A percentile compares a stretch with the other conserved stretches of the same genome.
Evolutionary conservation across 768 basidiomycete species (phyloP).

Genomic region (Termitomyces sp.): DNA sequence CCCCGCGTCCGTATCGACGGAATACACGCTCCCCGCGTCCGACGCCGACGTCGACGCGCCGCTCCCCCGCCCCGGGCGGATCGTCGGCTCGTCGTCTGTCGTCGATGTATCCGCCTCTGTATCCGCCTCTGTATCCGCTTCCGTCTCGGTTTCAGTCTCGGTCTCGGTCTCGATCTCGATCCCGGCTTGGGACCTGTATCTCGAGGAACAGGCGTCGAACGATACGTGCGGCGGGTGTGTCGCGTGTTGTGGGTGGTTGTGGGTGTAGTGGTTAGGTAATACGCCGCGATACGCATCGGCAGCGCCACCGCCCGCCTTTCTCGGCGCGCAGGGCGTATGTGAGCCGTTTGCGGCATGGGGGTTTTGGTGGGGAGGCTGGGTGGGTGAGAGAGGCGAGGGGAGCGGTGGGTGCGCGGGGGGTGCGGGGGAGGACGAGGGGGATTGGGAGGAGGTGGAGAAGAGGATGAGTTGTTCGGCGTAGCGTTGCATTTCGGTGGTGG

Average conservation of each 20-base stretch:
- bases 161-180: slow-evolving; percentile 16
- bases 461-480: slow-evolving; percentile 89
- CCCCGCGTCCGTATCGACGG: slow-evolving; percentile 4
- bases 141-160: slow-evolving; percentile 18
- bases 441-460: slow-evolving; percentile 42
- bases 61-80: slow-evolving; percentile 38
- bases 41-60: slow-evolving; percentile 14
- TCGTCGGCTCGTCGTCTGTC: slow-evolving; percentile 84
- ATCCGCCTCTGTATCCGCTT: slow-evolving; percentile 35
- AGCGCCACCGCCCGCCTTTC: neutral
- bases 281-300: neutral
- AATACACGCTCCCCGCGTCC: slow-evolving; percentile 12
- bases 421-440: neutral
- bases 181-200: slow-evolving; percentile 14
- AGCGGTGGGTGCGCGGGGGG: neutral
- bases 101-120: slow-evolving; percentile 55
- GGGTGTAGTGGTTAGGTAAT: neutral
- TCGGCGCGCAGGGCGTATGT: neutral
- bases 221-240: neutral
- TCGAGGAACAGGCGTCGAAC: neutral
- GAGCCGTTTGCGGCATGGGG: neutral
- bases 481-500: slow-evolving; percentile 86
- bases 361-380: neutral
- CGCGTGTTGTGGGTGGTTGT: neutral
- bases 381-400: slow-evolving; percentile 27